phyloP scores from a whole-genome alignment of 2,329 filamentous ascomycete species.

The Colletotrichum filicis region DNA sequence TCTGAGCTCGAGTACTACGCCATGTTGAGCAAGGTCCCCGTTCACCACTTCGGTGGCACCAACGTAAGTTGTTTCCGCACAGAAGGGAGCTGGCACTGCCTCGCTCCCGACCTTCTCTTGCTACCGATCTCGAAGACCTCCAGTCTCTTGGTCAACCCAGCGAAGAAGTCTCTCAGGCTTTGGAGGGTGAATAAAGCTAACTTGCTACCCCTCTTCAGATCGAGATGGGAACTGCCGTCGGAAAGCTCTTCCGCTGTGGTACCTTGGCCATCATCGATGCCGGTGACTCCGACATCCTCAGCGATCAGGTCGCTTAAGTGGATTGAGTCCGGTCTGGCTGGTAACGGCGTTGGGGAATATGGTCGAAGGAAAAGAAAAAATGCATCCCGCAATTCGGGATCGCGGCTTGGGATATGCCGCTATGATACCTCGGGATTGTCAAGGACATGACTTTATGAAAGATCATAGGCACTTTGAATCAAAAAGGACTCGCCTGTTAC shows the following conservation, averaged over 20 bases:
- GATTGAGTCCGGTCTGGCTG: conserved; percentile 23
- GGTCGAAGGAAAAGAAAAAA: conserved; percentile 28
- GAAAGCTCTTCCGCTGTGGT: conserved; percentile 98
- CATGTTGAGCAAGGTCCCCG: conserved; percentile 92
- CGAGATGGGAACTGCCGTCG: conserved; percentile 96
- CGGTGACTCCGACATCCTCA: conserved; percentile 98
- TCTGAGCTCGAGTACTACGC: conserved; percentile 95
- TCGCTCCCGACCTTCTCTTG: conserved; percentile 43
- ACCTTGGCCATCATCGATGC: conserved; percentile 98
- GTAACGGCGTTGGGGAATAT: conserved; percentile 56
- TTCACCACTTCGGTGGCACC: conserved; percentile 98
- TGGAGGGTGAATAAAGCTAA: conserved; percentile 84
- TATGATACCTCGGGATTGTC: conserved; percentile 31
- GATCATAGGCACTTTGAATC: conserved; percentile 31
- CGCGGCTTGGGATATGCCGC: conserved; percentile 25
- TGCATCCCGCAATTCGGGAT: conserved; percentile 24
- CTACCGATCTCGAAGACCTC: conserved; percentile 34
- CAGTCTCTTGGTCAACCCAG: conserved; percentile 72
- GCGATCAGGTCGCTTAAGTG: conserved; percentile 74
- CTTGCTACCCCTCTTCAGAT: conserved; percentile 72
- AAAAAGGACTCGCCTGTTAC: conserved; percentile 33
- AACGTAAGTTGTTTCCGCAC: conserved; percentile 80
- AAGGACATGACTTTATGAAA: conserved; percentile 22
- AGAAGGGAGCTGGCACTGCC: conserved; percentile 9
- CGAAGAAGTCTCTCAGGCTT: conserved; percentile 91